Evolutionary conservation across 257 asterid species (phyloP).

Genomic region (Paraleonurus japonicus): DNA sequence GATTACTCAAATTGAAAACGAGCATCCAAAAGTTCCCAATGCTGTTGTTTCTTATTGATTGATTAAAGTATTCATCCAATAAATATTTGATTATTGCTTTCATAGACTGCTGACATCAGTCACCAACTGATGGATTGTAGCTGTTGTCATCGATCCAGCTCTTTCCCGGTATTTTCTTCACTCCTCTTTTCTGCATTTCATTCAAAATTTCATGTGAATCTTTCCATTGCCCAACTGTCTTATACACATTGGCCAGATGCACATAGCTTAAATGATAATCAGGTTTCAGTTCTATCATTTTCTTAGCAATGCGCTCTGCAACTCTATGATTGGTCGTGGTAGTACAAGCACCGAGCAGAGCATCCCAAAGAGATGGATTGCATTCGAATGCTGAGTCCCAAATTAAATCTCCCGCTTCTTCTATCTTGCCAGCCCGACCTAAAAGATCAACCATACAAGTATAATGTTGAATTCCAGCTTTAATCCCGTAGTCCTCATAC

Average conservation of each 20-base stretch:
- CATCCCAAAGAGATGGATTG: slow-evolving; percentile 68
- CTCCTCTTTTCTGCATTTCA: slow-evolving; percentile 56
- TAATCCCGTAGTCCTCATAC: slow-evolving; percentile 44
- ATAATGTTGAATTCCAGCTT: slow-evolving; percentile 63
- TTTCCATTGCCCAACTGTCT: slow-evolving; percentile 72
- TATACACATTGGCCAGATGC: slow-evolving; percentile 68
- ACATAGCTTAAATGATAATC: slow-evolving; percentile 82
- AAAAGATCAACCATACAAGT: slow-evolving; percentile 89
- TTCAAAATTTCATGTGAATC: slow-evolving; percentile 67
- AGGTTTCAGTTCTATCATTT: slow-evolving; percentile 69
- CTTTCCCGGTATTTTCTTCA: slow-evolving; percentile 66
- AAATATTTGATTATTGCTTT: too few relatives aligned
- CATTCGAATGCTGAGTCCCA: slow-evolving; percentile 37
- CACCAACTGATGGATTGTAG: slow-evolving; percentile 20
- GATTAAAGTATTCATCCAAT: not conserved
- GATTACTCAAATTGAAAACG: too few relatives aligned
- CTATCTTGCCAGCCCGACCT: slow-evolving; percentile 71
- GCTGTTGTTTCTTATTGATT: not conserved
- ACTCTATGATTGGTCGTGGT: slow-evolving; percentile 49
- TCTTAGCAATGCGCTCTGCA: slow-evolving; percentile 33
- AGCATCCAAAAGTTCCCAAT: not conserved
- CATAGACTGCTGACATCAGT: not conserved
- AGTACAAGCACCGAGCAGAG: slow-evolving; percentile 78
- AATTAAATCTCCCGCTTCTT: slow-evolving; percentile 76
- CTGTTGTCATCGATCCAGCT: slow-evolving; percentile 69